Base-by-base conservation (phyloP, 1,284 basidiomycete genomes). In the Bjerkandera adusta region DNA sequence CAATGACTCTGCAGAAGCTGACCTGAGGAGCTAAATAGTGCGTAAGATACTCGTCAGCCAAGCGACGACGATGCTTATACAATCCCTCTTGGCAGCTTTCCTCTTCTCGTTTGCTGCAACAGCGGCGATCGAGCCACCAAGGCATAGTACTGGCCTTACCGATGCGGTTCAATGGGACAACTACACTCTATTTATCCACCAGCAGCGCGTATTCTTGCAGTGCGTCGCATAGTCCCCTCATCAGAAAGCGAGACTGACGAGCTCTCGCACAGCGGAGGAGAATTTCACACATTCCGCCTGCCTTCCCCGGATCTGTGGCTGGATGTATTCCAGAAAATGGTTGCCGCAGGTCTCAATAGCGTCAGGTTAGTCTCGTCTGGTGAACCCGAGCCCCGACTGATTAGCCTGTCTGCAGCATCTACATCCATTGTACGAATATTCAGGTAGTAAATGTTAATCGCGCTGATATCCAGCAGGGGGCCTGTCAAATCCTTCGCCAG, bases 281-380 rank as follows among this genome's bases (percentile, higher is more conserved):
- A 92, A 63, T 90, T 92, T 60, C 89, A 92, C 58, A 81, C 89
- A 0, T 92, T 85, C 68, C 77, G 90, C 20, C 68, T 92, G 2
- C 90, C 90, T 1, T 83, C 90, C 1, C 86, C 85, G 1, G 78
- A 77, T 3, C 64, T 92, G 46, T 92, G 89, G 89, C 72, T 79
- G 10, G 89, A 92, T 57, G 82, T 92, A 44, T 75, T 92, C 35
- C 80, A 92, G 56, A 92, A 89, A 62, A 69, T 81, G 53, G 88
- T 88, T 55, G 89, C 88, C 1, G 81, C 85, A 0, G 90, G 89
- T n/a, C 68, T 91, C 51, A 92, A 90, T 56, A 75, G 78, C 1
- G 70, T 88, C 51, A 64, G 61, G 61, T 60, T 37, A n/a, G 35
- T 15, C 21, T 8, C 27, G n/a, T n/a, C 27, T 8, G 8, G 4